Evolutionary conservation across 176 grass and related monocot genomes (phyloP).

Genomic region (Avena insularis): DNA sequence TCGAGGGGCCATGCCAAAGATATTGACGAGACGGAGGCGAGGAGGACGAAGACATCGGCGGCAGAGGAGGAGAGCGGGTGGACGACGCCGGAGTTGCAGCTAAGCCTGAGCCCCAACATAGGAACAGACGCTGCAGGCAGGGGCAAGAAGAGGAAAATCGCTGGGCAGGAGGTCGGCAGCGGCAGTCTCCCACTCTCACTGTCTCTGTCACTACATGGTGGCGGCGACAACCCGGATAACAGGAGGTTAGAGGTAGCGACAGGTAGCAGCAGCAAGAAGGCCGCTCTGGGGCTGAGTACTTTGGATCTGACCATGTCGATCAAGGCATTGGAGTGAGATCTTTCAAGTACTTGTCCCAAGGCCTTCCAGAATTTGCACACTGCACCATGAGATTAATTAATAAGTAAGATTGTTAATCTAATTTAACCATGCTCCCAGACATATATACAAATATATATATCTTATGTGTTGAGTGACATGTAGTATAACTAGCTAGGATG

Average conservation of each 20-base stretch:
- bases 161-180: constrained; percentile 53
- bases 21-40: constrained; percentile 39
- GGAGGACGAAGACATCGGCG: constrained; percentile 41
- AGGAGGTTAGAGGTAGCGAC: constrained; percentile 51
- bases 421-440: constrained; percentile 48
- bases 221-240: constrained; percentile 5
- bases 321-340: constrained; percentile 99
- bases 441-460: constrained; percentile 38
- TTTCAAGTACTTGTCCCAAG: constrained; percentile 99
- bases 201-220: constrained; percentile 48
- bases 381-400: constrained; percentile 61
- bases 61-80: constrained; percentile 40
- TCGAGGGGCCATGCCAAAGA: neutral
- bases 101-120: constrained; percentile 72
- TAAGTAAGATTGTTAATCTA: constrained; percentile 55
- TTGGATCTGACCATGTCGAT: constrained; percentile 99
- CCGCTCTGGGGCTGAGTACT: constrained; percentile 94
- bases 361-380: constrained; percentile 69
- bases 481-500: constrained; percentile 10
- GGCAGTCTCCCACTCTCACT: constrained; percentile 59
- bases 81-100: constrained; percentile 63
- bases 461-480: constrained; percentile 30
- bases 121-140: constrained; percentile 15
- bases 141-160: constrained; percentile 43
- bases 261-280: constrained; percentile 69